phyloP scores from a whole-genome alignment of 306 rosid genomes.

The Luffa acutangula region DNA sequence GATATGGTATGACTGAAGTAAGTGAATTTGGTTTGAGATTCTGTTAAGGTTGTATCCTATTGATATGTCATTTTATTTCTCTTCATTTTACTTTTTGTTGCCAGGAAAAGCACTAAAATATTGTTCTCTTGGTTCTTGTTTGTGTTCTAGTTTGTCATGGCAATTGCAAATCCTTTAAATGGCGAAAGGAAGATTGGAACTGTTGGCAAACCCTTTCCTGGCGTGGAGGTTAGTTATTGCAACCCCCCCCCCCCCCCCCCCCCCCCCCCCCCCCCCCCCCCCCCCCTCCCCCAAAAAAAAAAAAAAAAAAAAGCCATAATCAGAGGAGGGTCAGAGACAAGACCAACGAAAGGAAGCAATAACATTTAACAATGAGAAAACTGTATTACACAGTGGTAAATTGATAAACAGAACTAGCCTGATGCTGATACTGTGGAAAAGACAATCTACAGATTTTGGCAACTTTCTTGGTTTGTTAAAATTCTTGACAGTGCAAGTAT shows the following conservation, averaged over 20 bases:
- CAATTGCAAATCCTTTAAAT: conserved; percentile 84
- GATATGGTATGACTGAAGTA: conserved; percentile 98
- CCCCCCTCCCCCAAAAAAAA: no score
- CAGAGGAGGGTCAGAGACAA: neutral
- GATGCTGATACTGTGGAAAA: no score
- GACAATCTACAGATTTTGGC: no score
- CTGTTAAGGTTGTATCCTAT: conserved; percentile 3
- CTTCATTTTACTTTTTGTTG: neutral
- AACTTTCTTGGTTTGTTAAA: neutral
- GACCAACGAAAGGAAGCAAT: no score
- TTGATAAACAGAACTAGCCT: no score
- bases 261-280: neutral
- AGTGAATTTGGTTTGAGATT: conserved; percentile 16
- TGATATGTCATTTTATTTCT: neutral
- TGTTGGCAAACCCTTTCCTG: conserved; percentile 90
- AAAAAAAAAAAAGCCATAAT: neutral
- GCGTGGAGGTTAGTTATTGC: conserved; percentile 43
- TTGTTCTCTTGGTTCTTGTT: conserved; percentile 4
- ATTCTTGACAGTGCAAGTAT: neutral
- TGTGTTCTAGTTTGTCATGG: conserved; percentile 79
- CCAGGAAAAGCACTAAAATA: neutral
- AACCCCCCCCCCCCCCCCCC: neutral
- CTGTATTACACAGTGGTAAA: neutral
- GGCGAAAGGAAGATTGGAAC: conserved; percentile 85
- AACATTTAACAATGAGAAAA: no score